phyloP scores from a whole-genome alignment of 768 basidiomycete genomes.

The Gymnopilus dilepis region DNA sequence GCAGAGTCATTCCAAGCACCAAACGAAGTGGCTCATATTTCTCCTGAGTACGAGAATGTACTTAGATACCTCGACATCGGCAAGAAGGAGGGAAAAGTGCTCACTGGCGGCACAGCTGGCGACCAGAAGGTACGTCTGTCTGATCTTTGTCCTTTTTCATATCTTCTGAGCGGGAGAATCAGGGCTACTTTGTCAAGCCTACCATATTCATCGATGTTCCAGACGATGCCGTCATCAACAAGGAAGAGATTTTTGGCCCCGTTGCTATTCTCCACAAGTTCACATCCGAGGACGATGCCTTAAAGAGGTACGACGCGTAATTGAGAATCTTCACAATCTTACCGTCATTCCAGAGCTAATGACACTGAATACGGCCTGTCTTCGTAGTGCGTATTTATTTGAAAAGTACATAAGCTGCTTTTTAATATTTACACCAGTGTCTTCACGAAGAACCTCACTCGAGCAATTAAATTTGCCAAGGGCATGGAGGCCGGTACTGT shows the following conservation, averaged over 20 bases:
- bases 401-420: neutral
- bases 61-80: slow-evolving; percentile 10
- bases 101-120: neutral
- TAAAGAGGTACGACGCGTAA: slow-evolving; percentile 36
- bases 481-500: slow-evolving; percentile 40
- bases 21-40: neutral
- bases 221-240: slow-evolving; percentile 70
- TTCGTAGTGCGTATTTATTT: neutral
- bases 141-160: neutral
- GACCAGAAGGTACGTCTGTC: slow-evolving; percentile 2
- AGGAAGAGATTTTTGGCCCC: slow-evolving; percentile 79
- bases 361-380: slow-evolving; percentile 82
- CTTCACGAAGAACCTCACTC: slow-evolving; percentile 70
- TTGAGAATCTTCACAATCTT: neutral
- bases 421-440: slow-evolving; percentile 51
- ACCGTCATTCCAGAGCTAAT: slow-evolving; percentile 60
- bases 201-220: slow-evolving; percentile 71
- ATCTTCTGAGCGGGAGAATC: too few species aligned
- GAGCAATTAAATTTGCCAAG: slow-evolving; percentile 68
- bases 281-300: slow-evolving; percentile 60
- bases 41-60: neutral
- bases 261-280: slow-evolving; percentile 77
- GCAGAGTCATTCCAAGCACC: neutral
- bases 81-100: slow-evolving; percentile 11
- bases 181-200: slow-evolving; percentile 74